These are phyloP conservation scores for Melanomma pulvis-pyrius DNA, from an alignment of 495 filamentous ascomycete genomes.

Conservation along the genomic window DNA sequence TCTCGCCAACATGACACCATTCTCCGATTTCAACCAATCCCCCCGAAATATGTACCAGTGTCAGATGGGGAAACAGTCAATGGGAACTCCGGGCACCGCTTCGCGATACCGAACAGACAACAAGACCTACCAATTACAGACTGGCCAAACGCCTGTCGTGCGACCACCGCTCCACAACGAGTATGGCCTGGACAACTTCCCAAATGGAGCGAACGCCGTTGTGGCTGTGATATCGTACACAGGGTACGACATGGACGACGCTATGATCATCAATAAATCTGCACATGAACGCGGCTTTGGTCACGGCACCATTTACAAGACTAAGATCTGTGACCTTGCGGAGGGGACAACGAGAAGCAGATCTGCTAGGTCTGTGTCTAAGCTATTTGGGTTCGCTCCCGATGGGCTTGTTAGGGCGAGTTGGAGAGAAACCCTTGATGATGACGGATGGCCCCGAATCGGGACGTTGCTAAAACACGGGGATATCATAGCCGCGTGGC, in stretches of 20 bases:
- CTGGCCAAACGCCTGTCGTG: conserved; percentile 93
- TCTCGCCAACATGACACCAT: conserved; percentile 96
- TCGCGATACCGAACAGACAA: conserved; percentile 90
- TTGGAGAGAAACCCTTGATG: conserved; percentile 71
- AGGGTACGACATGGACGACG: conserved; percentile 99
- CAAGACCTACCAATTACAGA: conserved; percentile 93
- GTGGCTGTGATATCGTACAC: conserved; percentile 99
- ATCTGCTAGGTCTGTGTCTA: conserved; percentile 61
- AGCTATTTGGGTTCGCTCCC: conserved; percentile 85
- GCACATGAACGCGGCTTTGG: conserved; percentile 97
- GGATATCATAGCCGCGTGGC: conserved; percentile 82
- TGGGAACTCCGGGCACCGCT: conserved; percentile 93
- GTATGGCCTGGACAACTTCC: conserved; percentile 97
- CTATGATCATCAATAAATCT: conserved; percentile 99
- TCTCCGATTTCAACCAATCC: conserved; percentile 98
- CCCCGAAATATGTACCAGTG: conserved; percentile 99
- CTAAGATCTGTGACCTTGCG: conserved; percentile 80
- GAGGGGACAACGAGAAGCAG: conserved; percentile 66
- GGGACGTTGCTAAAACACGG: conserved; percentile 76
- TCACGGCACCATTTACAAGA: conserved; percentile 96
- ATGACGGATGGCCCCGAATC: conserved; percentile 81
- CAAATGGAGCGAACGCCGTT: conserved; percentile 94
- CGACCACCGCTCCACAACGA: conserved; percentile 89
- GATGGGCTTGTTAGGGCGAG: conserved; percentile 65
- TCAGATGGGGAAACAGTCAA: conserved; percentile 99